Evolutionary conservation across 2,329 filamentous ascomycete species (phyloP), one percentile per base, ranked within the genome.

Genomic region (Dactylonectria estremocensis): DNA sequence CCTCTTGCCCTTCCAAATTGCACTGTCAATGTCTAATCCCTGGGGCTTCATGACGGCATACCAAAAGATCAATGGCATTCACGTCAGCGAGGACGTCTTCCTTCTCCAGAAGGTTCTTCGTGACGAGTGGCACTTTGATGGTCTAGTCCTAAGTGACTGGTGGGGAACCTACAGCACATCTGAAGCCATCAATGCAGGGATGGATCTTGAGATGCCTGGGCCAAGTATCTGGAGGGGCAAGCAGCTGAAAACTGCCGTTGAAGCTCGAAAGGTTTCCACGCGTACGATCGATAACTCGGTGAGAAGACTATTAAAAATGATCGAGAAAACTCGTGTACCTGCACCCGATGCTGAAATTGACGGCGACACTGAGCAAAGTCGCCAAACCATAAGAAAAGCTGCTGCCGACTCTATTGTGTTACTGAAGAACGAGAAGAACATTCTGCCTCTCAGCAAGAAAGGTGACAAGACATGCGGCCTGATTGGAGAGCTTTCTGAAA

Each of bases 41-140:
- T 79, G 78, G 62, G 79, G 78, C 10, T 67, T 83, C 18, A 78
- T 76, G 72, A 66, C 66, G 2, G 61, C 66, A 1, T 76, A 75
- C 46, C 77, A 66, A 74, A 76, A 57, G 64, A 75, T 86, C 61
- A 85, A 86, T 69, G 83, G 84, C 0, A 10, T 75, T 68, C 69
- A 78, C 63, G 58, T 79, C 68, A 71, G 60, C 2, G 67, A 69
- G 7, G 54, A 70, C n/a, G 45, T 61, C 5, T 72, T 57, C 22
- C 37, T 77, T 4, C 24, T 74, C 2, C 37, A 56, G 0, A 22
- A 74, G n/a, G 77, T 83, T 6, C 71, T 83, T 14, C 75, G 82
- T 63, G 73, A 77, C 2, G 81, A 83, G 57, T 83, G 81, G 81
- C 77, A 76, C 77, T 83, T 77, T 79, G 78, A 72, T 13, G 69